Conservation (phyloP, 345 rosid species). For the Salix purpurea region DNA sequence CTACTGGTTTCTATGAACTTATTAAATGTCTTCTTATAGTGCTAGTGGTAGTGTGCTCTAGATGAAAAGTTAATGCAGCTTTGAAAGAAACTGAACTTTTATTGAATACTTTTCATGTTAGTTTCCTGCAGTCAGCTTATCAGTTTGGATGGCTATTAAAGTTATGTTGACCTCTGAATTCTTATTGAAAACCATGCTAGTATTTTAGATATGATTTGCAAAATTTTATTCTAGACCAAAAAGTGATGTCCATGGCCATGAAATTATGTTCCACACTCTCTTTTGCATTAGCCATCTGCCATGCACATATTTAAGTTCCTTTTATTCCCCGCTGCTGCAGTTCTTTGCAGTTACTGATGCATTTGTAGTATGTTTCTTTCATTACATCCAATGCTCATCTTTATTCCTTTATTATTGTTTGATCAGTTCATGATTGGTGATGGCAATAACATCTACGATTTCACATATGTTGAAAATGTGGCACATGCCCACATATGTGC, state of each 20-base stretch:
- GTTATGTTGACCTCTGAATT: not conserved
- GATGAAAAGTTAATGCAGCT: not conserved
- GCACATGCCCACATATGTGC: conserved; percentile 94
- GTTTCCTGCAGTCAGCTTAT: not conserved
- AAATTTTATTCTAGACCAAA: not conserved
- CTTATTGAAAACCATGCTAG: not conserved
- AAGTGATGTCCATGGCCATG: not conserved
- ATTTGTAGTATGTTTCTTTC: conserved; percentile 2
- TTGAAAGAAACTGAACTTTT: not conserved
- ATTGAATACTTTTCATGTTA: not conserved
- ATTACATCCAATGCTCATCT: not conserved
- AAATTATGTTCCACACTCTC: not conserved
- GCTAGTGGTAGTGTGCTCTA: too few relatives aligned
- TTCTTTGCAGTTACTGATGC: not conserved
- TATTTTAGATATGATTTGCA: not conserved
- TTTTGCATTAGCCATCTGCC: not conserved
- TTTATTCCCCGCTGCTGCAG: not conserved
- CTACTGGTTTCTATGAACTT: too few relatives aligned
- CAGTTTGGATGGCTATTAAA: not conserved
- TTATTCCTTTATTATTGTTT: not conserved
- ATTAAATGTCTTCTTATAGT: too few relatives aligned
- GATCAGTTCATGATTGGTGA: conserved; percentile 88
- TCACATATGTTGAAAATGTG: conserved; percentile 91
- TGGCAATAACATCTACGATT: conserved; percentile 73
- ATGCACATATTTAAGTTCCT: not conserved